Evolutionary conservation across 768 basidiomycete species (phyloP).

Genomic region (Boletus reticuloceps): DNA sequence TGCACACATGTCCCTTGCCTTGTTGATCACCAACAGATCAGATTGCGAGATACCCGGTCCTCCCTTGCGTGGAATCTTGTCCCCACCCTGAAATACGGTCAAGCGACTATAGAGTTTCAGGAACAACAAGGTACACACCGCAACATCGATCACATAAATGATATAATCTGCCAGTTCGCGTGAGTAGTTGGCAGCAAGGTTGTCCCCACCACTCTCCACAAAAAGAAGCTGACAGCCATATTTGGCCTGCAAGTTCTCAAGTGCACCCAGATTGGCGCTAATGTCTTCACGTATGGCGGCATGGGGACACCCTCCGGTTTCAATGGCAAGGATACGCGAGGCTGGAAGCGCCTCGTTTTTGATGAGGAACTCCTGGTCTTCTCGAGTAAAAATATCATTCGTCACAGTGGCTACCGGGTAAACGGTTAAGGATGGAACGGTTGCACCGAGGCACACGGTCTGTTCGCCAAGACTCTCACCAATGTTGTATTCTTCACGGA

Average conservation of each 20-base stretch:
- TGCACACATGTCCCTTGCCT: slow-evolving; percentile 44
- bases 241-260: slow-evolving; percentile 91
- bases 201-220: slow-evolving; percentile 96
- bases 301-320: slow-evolving; percentile 97
- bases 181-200: slow-evolving; percentile 95
- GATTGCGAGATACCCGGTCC: slow-evolving; percentile 97
- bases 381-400: slow-evolving; percentile 99
- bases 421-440: slow-evolving; percentile 8
- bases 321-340: slow-evolving; percentile 89
- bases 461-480: slow-evolving; percentile 46
- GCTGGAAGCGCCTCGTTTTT: slow-evolving; percentile 84
- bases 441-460: not conserved
- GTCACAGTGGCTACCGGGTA: slow-evolving; percentile 77
- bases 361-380: slow-evolving; percentile 97
- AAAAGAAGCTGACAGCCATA: slow-evolving; percentile 88
- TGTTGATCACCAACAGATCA: slow-evolving; percentile 93
- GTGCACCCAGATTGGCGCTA: slow-evolving; percentile 92
- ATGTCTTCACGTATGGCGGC: slow-evolving; percentile 99
- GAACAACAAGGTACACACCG: slow-evolving; percentile 43
- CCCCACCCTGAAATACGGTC: slow-evolving; percentile 70
- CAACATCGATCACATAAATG: slow-evolving; percentile 88
- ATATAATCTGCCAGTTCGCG: slow-evolving; percentile 97
- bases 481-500: slow-evolving; percentile 86
- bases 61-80: slow-evolving; percentile 98
- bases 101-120: not conserved